Conservation (phyloP, 805 yeast species). For the Saccharomycopsis fodiens region DNA sequence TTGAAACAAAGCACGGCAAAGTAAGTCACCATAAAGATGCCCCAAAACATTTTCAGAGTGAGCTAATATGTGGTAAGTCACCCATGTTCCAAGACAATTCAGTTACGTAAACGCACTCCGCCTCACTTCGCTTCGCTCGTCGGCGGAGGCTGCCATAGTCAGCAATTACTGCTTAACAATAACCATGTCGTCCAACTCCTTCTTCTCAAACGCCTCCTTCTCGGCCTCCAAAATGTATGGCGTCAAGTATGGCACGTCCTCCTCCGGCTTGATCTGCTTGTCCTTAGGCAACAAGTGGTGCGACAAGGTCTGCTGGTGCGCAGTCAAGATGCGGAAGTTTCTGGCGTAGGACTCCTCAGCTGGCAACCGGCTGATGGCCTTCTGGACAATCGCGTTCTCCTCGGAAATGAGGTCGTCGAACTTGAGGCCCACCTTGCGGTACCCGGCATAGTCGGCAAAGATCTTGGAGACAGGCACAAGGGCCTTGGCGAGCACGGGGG, state of each 20-base stretch:
- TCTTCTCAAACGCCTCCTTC: conserved; percentile 82
- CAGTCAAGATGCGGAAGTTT: conserved; percentile 85
- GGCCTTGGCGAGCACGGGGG: conserved; percentile 70
- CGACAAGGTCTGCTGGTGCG: conserved; percentile 79
- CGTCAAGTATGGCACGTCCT: conserved; percentile 73
- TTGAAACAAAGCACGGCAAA: no score
- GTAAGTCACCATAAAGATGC: no score
- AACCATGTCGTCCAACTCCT: conserved; percentile 73
- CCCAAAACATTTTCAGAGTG: no score
- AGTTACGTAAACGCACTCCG: no score
- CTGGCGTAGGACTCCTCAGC: conserved; percentile 80
- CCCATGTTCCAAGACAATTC: no score
- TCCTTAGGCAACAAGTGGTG: conserved; percentile 79
- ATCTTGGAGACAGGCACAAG: conserved; percentile 73
- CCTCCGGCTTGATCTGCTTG: conserved; percentile 71
- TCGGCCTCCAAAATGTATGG: conserved; percentile 93
- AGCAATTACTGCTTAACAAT: conserved; percentile 20
- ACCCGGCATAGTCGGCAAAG: conserved; percentile 73
- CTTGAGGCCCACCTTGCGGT: conserved; percentile 87
- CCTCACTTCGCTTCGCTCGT: no score
- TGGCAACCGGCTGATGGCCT: conserved; percentile 84
- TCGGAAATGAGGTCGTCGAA: conserved; percentile 83
- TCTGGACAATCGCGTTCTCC: conserved; percentile 81
- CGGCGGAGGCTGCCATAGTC: no score
- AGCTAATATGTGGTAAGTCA: no score